Base-by-base conservation (phyloP, 2,329 filamentous ascomycete genomes). In the Monilinia vaccinii-corymbosi region DNA sequence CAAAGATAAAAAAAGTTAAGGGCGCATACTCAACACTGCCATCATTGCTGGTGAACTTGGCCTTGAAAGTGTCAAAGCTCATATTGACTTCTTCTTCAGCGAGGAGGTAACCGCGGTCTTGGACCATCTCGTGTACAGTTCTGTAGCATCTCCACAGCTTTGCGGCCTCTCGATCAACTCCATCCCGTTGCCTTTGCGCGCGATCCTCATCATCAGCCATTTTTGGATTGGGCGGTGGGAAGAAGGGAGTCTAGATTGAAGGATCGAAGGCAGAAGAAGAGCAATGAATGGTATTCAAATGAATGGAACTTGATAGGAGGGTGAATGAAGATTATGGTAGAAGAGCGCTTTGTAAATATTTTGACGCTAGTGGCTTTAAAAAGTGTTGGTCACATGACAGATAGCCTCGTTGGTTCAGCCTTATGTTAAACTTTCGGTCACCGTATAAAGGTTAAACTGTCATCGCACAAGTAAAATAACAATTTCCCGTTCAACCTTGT, bases 101-200 rank as follows among this genome's bases (percentile, higher is more conserved):
- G 46, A 99, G 81, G 71, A 96, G 88, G 77, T 99, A 99, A 70
- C 95, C 94, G 74, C 93, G 79, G 75, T 97, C 94, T 63, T 83
- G 80, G 68, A 94, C 87, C 93, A 99, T 96, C 80, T 99, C 90
- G 75, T 96, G 91, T 52, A 91, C 86, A 10, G 94, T 99, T 75
- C 86, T 85, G 84, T 90, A 95, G 69, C 92, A 91, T 75, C 93
- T 89, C 93, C 94, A 99, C 68, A 97, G 84, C 72, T 89, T 85
- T 65, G 83, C 80, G 31, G 73, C 65, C 65, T 78, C 76, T 62
- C 74, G 69, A 48, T 75, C 71, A 21, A 72, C 71, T 55, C 73
- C 69, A 62, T 71, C 70, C 32, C 65, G 63, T 59, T 66, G 63
- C 66, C 69, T 71, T 50, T 64, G 66, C 31, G 58, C 51, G 18